Evolutionary conservation across 306 rosid species (phyloP).

Genomic region (Hippophae rhamnoides): DNA sequence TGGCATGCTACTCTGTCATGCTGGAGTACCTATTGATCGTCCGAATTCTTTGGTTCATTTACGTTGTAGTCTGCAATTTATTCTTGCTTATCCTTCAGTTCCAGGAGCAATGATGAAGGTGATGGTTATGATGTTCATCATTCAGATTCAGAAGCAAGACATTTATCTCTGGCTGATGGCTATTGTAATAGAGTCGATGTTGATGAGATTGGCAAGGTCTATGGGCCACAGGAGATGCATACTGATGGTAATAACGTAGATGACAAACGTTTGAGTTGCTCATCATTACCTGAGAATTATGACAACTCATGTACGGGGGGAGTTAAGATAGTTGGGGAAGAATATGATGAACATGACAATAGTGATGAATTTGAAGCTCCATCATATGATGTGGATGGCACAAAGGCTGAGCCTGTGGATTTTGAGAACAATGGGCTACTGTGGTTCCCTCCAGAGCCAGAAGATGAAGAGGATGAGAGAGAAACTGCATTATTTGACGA

Average conservation of each 20-base stretch:
- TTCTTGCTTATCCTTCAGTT: constrained; percentile 31
- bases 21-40: constrained; percentile 9
- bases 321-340: constrained; percentile 29
- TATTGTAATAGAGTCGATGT: constrained; percentile 39
- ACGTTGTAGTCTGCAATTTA: constrained; percentile 19
- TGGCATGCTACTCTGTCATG: background rate
- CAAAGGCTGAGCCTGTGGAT: constrained; percentile 56
- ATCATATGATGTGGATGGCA: constrained; percentile 33
- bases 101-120: constrained; percentile 88
- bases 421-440: constrained; percentile 63
- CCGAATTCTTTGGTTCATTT: constrained; percentile 3
- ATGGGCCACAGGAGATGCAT: constrained; percentile 45
- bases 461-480: constrained; percentile 72
- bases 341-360: constrained; percentile 34
- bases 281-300: constrained; percentile 27
- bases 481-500: constrained; percentile 57
- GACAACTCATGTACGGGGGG: constrained; percentile 34
- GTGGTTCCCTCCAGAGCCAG: constrained; percentile 87
- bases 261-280: constrained; percentile 27
- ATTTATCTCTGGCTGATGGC: constrained; percentile 43
- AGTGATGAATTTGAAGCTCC: constrained; percentile 39
- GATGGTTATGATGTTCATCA: constrained; percentile 55
- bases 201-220: constrained; percentile 43
- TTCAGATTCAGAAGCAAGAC: constrained; percentile 57
- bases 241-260: constrained; percentile 38